These are phyloP conservation scores for Pythium coloratum DNA, from an alignment of 352 stramenopile genomes.

Conservation along the genomic window DNA sequence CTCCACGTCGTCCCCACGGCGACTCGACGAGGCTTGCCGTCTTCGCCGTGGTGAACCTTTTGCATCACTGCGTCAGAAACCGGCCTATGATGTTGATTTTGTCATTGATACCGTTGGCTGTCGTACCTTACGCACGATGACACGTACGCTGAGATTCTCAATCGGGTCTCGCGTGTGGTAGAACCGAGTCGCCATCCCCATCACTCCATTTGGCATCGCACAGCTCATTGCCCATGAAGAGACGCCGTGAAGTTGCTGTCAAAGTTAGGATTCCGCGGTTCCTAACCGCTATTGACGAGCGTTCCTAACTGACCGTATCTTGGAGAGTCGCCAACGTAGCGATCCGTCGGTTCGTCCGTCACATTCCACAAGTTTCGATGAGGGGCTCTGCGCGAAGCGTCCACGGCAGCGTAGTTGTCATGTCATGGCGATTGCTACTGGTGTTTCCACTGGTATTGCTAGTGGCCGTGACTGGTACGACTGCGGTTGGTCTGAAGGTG, in stretches of 20 bases:
- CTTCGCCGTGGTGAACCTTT: background rate
- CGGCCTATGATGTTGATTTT: background rate
- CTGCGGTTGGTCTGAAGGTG: background rate
- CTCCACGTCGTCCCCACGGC: conserved; percentile 37
- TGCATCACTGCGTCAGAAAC: background rate
- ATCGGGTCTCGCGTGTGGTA: conserved; percentile 80
- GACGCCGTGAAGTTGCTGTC: background rate
- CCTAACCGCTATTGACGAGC: background rate
- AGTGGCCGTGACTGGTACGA: background rate
- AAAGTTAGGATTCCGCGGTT: background rate
- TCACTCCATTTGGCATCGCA: background rate
- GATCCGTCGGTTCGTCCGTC: background rate
- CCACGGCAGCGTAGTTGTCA: background rate
- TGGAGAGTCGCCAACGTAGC: conserved; percentile 15
- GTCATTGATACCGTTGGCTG: background rate
- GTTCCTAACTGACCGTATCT: conserved; percentile 10
- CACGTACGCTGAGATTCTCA: conserved; percentile 57
- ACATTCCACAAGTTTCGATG: background rate
- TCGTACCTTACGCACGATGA: conserved; percentile 62
- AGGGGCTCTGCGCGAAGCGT: background rate
- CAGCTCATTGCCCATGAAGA: background rate
- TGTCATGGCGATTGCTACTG: background rate
- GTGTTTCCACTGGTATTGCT: background rate
- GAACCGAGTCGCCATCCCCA: conserved; percentile 36
- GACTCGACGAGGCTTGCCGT: background rate